These are phyloP conservation scores for Dactylellina parvicollis DNA, from an alignment of 2,329 filamentous ascomycete species.

Conservation along the genomic window DNA sequence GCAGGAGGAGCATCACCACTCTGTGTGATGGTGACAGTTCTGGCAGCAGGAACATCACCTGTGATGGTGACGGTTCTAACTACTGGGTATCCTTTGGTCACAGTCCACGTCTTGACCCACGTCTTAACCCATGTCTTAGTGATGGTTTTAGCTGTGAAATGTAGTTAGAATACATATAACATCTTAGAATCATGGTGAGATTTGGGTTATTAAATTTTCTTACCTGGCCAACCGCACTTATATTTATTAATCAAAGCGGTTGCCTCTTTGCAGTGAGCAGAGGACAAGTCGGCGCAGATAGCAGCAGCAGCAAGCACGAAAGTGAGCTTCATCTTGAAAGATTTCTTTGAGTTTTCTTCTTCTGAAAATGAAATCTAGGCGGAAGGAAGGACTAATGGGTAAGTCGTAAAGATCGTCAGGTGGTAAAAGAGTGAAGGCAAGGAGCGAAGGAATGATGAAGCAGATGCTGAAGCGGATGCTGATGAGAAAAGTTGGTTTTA, in stretches of 20 bases:
- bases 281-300: slow-evolving; percentile 24
- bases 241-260: slow-evolving; percentile 15
- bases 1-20: neutral
- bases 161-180: neutral
- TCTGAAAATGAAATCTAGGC: no score
- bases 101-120: neutral
- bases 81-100: no score
- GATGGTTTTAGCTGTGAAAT: neutral
- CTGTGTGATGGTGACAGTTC: neutral
- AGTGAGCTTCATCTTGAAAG: slow-evolving; percentile 38
- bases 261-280: slow-evolving; percentile 23
- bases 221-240: slow-evolving; percentile 26
- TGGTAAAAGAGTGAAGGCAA: no score
- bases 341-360: no score
- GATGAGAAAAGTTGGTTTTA: no score
- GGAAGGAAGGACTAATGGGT: no score
- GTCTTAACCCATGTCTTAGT: slow-evolving; percentile 13
- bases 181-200: neutral
- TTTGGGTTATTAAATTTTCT: neutral
- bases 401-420: no score
- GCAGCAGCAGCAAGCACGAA: slow-evolving; percentile 1
- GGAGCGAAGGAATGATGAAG: no score
- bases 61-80: no score
- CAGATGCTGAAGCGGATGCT: no score
- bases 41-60: neutral